Percentiles rank a stretch among this genome's conserved stretches.
These are phyloP conservation scores for Penicillium sclerotiorum DNA, from an alignment of 2,329 filamentous ascomycete genomes.

Conservation along the genomic window DNA sequence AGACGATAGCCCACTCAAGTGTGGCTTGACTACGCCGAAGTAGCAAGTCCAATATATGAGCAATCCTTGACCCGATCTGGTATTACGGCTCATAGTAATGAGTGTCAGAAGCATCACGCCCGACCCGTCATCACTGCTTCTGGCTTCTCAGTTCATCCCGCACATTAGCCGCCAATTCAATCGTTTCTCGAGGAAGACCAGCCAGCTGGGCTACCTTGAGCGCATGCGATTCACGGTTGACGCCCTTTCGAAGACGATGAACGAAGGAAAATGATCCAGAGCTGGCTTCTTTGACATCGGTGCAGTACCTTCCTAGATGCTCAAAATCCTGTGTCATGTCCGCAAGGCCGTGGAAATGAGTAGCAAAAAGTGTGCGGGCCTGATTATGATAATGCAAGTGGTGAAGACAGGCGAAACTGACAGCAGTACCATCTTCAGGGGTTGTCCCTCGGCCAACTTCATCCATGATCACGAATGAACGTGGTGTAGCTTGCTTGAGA, in stretches of 20 bases:
- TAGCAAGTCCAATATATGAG: no score
- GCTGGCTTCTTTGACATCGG: slow-evolving; percentile 77
- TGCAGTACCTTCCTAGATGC: slow-evolving; percentile 77
- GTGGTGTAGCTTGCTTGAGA: slow-evolving; percentile 76
- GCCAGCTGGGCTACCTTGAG: slow-evolving; percentile 91
- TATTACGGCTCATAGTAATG: neutral
- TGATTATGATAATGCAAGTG: slow-evolving; percentile 78
- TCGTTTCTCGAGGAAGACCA: slow-evolving; percentile 73
- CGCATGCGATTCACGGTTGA: slow-evolving; percentile 87
- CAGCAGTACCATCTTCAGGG: slow-evolving; percentile 84
- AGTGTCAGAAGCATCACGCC: neutral
- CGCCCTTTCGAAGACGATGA: slow-evolving; percentile 76
- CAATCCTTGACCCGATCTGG: neutral
- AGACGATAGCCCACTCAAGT: no score
- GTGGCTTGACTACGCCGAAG: no score
- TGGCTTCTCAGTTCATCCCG: slow-evolving; percentile 42
- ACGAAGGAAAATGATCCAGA: slow-evolving; percentile 78
- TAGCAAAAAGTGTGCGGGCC: slow-evolving; percentile 85
- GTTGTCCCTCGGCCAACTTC: slow-evolving; percentile 95
- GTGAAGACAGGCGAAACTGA: slow-evolving; percentile 84
- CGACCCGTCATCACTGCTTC: neutral
- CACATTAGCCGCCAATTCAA: slow-evolving; percentile 66
- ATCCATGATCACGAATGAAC: slow-evolving; percentile 96
- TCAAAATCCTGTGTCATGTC: slow-evolving; percentile 69
- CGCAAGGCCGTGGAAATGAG: slow-evolving; percentile 85